These are phyloP conservation scores for Cavenderia fasciculata DNA, from an alignment of 78 protist species.

Conservation along the genomic window DNA sequence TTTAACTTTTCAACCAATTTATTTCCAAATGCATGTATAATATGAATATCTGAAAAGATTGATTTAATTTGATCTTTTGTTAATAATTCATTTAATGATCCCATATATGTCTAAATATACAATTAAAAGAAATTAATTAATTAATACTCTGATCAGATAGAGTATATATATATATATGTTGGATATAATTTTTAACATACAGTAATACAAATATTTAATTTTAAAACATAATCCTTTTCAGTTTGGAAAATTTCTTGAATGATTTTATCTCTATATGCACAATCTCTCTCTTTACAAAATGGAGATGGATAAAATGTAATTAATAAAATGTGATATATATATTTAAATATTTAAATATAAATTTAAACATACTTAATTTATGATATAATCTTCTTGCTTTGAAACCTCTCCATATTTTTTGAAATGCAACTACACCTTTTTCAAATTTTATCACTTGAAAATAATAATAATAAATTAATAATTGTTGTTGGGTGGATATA, in stretches of 20 bases:
- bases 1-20: slow-evolving; percentile 6
- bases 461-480: too few relatives aligned
- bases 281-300: slow-evolving; percentile 46
- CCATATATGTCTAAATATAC: slow-evolving; percentile 20
- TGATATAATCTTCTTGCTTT: slow-evolving; percentile 29
- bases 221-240: slow-evolving; percentile 48
- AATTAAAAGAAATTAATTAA: neutral
- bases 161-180: neutral
- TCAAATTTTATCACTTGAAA: slow-evolving; percentile 24
- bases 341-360: neutral
- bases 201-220: slow-evolving; percentile 33
- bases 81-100: slow-evolving; percentile 25
- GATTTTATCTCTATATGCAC: slow-evolving; percentile 66
- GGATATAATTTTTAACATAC: neutral
- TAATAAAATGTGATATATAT: neutral
- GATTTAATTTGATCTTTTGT: slow-evolving; percentile 37
- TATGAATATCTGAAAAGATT: slow-evolving; percentile 64
- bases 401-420: slow-evolving; percentile 62
- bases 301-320: neutral
- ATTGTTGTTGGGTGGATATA: too few relatives aligned
- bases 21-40: slow-evolving; percentile 57
- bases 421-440: slow-evolving; percentile 36
- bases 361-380: slow-evolving; percentile 14
- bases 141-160: neutral
- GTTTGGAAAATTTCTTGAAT: slow-evolving; percentile 48